These are phyloP conservation scores for Globisporangium parvum DNA, from an alignment of 352 stramenopile genomes.

Conservation along the genomic window DNA sequence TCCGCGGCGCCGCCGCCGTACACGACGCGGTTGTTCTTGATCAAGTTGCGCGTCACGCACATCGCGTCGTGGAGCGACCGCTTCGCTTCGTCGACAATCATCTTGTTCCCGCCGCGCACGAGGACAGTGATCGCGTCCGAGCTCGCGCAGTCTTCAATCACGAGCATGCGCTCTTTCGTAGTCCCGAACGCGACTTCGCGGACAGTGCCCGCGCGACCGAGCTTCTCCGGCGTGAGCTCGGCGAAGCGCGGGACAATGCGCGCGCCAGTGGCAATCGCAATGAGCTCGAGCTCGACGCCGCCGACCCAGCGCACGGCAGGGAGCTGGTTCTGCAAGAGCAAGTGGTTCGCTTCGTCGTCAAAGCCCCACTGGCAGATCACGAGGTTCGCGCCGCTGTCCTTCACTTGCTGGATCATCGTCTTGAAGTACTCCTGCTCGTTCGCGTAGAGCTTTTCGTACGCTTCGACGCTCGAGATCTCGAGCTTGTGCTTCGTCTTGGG, in stretches of 20 bases:
- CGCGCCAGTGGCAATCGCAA: conserved; percentile 98
- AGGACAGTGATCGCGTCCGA: conserved; percentile 98
- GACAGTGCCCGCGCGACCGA: conserved; percentile 92
- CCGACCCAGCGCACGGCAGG: conserved; percentile 98
- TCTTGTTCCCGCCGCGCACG: conserved; percentile 98
- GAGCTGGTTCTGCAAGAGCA: conserved; percentile 97
- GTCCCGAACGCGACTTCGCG: conserved; percentile 97
- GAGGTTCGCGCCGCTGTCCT: conserved; percentile 97
- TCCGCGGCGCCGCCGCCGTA: conserved; percentile 98
- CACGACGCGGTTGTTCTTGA: conserved; percentile 99
- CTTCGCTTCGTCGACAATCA: conserved; percentile 99
- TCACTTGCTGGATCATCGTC: conserved; percentile 99
- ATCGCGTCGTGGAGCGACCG: conserved; percentile 99
- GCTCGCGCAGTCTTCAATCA: conserved; percentile 98
- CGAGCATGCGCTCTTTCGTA: conserved; percentile 96
- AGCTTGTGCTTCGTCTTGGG: conserved; percentile 99
- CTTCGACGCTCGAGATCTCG: conserved; percentile 97
- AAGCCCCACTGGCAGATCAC: conserved; percentile 99
- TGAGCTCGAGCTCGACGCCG: conserved; percentile 99
- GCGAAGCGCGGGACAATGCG: conserved; percentile 98
- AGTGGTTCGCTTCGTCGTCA: conserved; percentile 99
- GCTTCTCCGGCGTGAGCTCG: conserved; percentile 96
- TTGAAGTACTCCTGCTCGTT: conserved; percentile 99
- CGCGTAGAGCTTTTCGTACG: conserved; percentile 95
- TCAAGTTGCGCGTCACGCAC: conserved; percentile 99